Conservation (phyloP, 2,329 filamentous ascomycete species). For the Dichotomopilus funicola region DNA sequence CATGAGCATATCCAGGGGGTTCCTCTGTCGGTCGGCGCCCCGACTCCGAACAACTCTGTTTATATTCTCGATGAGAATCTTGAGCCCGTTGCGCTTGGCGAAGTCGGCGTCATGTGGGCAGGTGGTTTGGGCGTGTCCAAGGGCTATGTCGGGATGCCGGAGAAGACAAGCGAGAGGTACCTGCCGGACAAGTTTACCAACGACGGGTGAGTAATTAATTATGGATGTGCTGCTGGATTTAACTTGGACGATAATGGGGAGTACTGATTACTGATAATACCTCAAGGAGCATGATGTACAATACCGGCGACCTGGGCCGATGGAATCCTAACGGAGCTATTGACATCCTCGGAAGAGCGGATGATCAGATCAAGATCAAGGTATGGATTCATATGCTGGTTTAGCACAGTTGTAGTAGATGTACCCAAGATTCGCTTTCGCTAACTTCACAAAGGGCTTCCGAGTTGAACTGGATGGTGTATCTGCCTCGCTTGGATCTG, state of each 20-base stretch:
- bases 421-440: background rate
- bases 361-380: conserved; percentile 58
- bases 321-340: conserved; percentile 49
- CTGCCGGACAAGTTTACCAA: conserved; percentile 43
- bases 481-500: conserved; percentile 41
- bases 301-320: conserved; percentile 51
- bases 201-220: conserved; percentile 38
- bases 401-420: background rate
- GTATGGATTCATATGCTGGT: conserved; percentile 19
- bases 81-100: conserved; percentile 40
- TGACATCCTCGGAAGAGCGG: conserved; percentile 49
- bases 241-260: too few species aligned
- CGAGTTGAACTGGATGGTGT: conserved; percentile 56
- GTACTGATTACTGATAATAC: conserved; percentile 16
- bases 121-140: conserved; percentile 49
- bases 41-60: conserved; percentile 49
- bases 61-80: conserved; percentile 46
- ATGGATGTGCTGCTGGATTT: background rate
- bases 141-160: conserved; percentile 49
- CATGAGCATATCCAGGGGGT: conserved; percentile 41
- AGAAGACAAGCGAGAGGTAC: conserved; percentile 45
- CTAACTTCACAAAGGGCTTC: conserved; percentile 33
- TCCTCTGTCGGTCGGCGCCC: conserved; percentile 46
- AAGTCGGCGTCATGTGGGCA: conserved; percentile 50
- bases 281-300: conserved; percentile 44